Percentiles rank a stretch among this genome's conserved stretches.
phyloP scores from a whole-genome alignment of 345 rosid species.

The Stellera chamaejasme region DNA sequence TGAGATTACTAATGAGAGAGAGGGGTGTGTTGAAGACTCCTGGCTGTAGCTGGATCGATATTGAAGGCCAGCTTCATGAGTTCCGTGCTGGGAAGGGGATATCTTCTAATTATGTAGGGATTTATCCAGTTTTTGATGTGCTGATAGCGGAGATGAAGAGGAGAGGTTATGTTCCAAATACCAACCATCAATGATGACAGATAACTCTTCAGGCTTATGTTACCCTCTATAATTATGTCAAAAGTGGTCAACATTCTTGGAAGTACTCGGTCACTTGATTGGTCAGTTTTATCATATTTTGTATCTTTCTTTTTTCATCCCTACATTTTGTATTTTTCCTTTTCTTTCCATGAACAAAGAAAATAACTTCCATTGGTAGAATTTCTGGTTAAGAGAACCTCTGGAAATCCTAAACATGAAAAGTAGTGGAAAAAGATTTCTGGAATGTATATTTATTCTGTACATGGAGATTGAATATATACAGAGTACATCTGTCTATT shows the following conservation, averaged over 20 bases:
- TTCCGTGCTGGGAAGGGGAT: constrained; percentile 58
- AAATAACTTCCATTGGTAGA: too few relatives aligned
- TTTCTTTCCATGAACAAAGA: too few relatives aligned
- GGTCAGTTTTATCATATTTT: background rate
- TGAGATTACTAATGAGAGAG: constrained; percentile 64
- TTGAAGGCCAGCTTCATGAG: constrained; percentile 39
- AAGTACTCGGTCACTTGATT: constrained; percentile 11
- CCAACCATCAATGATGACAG: constrained; percentile 9
- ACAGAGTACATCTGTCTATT: too few relatives aligned
- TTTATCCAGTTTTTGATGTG: constrained; percentile 26
- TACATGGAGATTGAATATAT: too few relatives aligned
- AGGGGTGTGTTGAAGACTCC: constrained; percentile 66
- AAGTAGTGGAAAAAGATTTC: too few relatives aligned
- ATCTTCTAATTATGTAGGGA: constrained; percentile 19
- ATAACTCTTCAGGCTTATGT: constrained; percentile 4
- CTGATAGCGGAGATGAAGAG: constrained; percentile 59
- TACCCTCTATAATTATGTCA: constrained; percentile 6
- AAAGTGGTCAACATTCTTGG: background rate
- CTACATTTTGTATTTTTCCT: too few relatives aligned
- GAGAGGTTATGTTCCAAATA: constrained; percentile 49
- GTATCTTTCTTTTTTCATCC: background rate
- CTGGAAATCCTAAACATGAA: too few relatives aligned
- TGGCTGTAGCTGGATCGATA: constrained; percentile 89
- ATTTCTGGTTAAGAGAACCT: too few relatives aligned
- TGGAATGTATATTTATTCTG: too few relatives aligned